Percentiles rank a stretch among this genome's conserved stretches.
phyloP scores from a whole-genome alignment of 2,329 filamentous ascomycete species.

The Sporothrix curviconia region DNA sequence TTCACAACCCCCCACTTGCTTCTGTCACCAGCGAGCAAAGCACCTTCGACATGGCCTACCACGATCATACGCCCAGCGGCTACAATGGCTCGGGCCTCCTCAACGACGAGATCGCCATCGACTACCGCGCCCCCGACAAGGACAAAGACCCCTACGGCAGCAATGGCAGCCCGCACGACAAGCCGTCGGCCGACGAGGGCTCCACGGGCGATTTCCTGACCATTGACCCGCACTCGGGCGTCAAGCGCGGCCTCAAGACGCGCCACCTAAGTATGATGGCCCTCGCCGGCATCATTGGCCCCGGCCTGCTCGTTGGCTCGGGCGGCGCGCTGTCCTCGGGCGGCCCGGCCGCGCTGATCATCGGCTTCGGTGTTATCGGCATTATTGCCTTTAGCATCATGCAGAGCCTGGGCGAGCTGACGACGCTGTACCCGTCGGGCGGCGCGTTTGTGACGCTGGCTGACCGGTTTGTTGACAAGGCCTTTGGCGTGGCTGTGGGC shows the following conservation, averaged over 20 bases:
- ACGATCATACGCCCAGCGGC: conserved; percentile 2
- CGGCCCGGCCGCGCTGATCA: conserved; percentile 64
- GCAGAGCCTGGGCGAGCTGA: conserved; percentile 69
- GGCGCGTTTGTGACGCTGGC: conserved; percentile 66
- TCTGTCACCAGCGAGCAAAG: neutral
- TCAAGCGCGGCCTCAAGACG: conserved; percentile 63
- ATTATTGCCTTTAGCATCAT: conserved; percentile 62
- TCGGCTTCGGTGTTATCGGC: conserved; percentile 66
- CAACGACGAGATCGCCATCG: conserved; percentile 1
- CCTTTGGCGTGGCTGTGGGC: conserved; percentile 61
- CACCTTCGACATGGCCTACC: neutral
- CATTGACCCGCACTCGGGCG: conserved; percentile 56
- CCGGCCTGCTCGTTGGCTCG: conserved; percentile 64
- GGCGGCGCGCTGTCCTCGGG: conserved; percentile 62
- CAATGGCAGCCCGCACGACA: conserved; percentile 1
- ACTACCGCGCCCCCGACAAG: conserved; percentile 13
- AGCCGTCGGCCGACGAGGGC: conserved; percentile 31
- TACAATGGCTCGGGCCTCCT: neutral
- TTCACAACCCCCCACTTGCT: neutral
- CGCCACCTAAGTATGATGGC: conserved; percentile 62
- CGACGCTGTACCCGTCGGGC: conserved; percentile 64
- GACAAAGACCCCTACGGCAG: neutral
- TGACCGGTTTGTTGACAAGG: conserved; percentile 64
- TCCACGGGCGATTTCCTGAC: conserved; percentile 31
- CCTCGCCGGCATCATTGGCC: conserved; percentile 57